Base-by-base conservation (phyloP, 78 protist species). In the Cavenderia fasciculata region DNA sequence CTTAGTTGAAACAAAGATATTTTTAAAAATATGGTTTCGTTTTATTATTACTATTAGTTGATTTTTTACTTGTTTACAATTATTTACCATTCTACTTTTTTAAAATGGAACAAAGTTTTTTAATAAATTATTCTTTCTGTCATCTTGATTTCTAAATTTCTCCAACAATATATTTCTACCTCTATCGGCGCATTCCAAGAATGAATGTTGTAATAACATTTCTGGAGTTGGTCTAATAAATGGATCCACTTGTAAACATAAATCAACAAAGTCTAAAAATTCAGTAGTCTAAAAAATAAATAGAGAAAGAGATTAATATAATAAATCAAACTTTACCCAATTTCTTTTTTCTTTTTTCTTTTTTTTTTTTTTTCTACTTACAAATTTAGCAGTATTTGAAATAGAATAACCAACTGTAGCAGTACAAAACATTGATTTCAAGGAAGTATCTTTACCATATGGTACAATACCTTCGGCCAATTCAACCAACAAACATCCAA, bases 101-200 rank as follows among this genome's bases (percentile, higher is more conserved):
- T 79, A 79, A 56, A 79, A 79, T 65, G 88, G 76, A 31, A 79
- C 88, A 79, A 79, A 79, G 41, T 79, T 79, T 27, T 79, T 61
- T 14, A 79, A 40, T 38, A 79, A n/a, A 36, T 36, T 52, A 79
- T 79, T 66, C 31, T 66, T 79, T 51, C 88, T 63, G 18, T 36
- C 40, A 29, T 79, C 88, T 54, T 79, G 88, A 54, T 40, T 40
- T 66, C 66, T 79, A 38, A 79, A 79, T 51, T 61, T 69, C 25
- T 57, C 76, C 16, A 66, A 52, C 43, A 79, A 46, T 12, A 79
- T 29, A 11, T 69, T n/a, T 36, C 40, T 63, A 25, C 88, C 88
- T 63, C 68, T 63, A 14, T 79, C 88, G 7, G 75, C 59, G 29
- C 68, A 54, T 19, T 59, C 41, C 5, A 79, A 14, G 25, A 79